Percentiles rank a stretch among this genome's conserved stretches.
phyloP scores from a whole-genome alignment of 208 protist genomes.

The Trypanosoma rangeli region DNA sequence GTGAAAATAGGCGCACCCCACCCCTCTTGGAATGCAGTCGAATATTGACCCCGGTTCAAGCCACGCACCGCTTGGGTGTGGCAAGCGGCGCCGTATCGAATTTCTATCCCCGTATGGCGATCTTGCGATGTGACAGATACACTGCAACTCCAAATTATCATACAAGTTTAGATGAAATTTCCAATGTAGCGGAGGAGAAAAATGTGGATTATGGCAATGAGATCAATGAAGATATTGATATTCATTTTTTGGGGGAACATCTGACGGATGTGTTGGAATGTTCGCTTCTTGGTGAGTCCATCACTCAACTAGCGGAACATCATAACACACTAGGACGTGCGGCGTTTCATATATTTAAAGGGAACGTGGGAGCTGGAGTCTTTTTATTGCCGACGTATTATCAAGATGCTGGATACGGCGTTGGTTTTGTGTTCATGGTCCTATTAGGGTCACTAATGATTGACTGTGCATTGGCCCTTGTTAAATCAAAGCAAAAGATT shows the following conservation, averaged over 20 bases:
- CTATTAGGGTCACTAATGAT: constrained; percentile 72
- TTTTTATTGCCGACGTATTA: constrained; percentile 83
- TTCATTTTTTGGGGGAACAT: constrained; percentile 39
- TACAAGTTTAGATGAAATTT: background rate
- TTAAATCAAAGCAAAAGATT: constrained; percentile 60
- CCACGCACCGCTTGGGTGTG: background rate
- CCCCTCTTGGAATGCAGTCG: background rate
- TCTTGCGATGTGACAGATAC: background rate
- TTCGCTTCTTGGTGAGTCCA: constrained; percentile 33
- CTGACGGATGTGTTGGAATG: constrained; percentile 41
- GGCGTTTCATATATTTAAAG: constrained; percentile 88
- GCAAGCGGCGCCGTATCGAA: background rate
- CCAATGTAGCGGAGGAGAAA: background rate
- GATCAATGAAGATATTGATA: constrained; percentile 20
- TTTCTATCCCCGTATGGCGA: background rate
- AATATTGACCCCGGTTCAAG: background rate
- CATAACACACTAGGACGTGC: constrained; percentile 52
- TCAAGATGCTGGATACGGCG: constrained; percentile 65
- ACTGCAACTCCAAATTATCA: background rate
- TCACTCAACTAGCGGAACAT: background rate
- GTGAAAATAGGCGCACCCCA: background rate
- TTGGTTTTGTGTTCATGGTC: constrained; percentile 40
- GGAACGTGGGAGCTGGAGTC: constrained; percentile 79
- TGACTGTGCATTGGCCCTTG: constrained; percentile 65
- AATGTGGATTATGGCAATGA: background rate